These are phyloP conservation scores for Vitis cinerea DNA, from an alignment of 164 flowering plant species.

Conservation along the genomic window DNA sequence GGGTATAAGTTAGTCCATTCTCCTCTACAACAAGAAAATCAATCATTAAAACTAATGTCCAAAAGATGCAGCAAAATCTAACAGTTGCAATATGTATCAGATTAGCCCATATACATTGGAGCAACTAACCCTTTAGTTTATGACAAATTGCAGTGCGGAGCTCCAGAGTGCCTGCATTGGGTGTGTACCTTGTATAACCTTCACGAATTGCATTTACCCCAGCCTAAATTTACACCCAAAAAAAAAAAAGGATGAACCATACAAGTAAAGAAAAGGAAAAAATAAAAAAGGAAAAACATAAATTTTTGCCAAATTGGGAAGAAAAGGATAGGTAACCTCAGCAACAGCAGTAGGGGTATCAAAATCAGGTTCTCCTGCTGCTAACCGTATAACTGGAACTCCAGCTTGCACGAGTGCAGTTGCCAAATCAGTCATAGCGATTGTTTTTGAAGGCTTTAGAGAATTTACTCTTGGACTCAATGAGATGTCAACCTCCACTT, in stretches of 20 bases:
- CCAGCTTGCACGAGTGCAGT: slow-evolving; percentile 89
- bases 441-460: slow-evolving; percentile 87
- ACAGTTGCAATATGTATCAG: too few relatives aligned
- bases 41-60: neutral
- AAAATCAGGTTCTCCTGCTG: slow-evolving; percentile 98
- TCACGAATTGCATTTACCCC: slow-evolving; percentile 94
- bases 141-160: slow-evolving; percentile 83
- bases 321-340: slow-evolving; percentile 38
- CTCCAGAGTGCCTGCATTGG: slow-evolving; percentile 87
- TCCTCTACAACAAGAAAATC: slow-evolving; percentile 55
- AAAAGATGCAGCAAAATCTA: too few relatives aligned
- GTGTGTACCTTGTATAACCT: slow-evolving; percentile 87
- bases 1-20: slow-evolving; percentile 80
- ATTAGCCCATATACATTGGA: neutral
- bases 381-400: slow-evolving; percentile 80
- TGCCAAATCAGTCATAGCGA: slow-evolving; percentile 85
- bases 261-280: too few relatives aligned
- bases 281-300: slow-evolving; percentile 8
- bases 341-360: slow-evolving; percentile 79
- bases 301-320: too few relatives aligned
- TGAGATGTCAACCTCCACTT: slow-evolving; percentile 55
- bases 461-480: slow-evolving; percentile 88
- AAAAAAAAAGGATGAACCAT: too few relatives aligned
- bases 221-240: slow-evolving; percentile 48
- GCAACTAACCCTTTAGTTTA: slow-evolving; percentile 67